Conservation (phyloP, 805 yeast species). For the Sugiyamaella boreocaroliniensis region DNA sequence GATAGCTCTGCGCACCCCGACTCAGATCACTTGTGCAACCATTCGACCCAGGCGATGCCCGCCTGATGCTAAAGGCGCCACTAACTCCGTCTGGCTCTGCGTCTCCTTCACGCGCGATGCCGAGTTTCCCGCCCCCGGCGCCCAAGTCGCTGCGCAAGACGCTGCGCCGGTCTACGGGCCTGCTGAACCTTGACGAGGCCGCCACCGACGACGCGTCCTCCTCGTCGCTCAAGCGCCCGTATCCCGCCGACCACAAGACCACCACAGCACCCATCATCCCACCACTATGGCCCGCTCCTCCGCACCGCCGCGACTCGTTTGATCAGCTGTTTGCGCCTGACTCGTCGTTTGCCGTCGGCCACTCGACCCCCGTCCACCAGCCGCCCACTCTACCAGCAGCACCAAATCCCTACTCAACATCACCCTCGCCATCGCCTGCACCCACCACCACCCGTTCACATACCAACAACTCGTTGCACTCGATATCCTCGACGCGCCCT, state of each 20-base stretch:
- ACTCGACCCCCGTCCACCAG: constrained; percentile 4
- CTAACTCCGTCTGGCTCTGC: neutral
- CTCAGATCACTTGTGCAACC: too few relatives aligned
- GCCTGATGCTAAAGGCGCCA: neutral
- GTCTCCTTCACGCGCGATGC: neutral
- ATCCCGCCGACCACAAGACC: constrained; percentile 1
- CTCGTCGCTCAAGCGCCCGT: constrained; percentile 5
- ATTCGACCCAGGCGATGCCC: neutral
- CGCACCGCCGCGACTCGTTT: constrained; percentile 12
- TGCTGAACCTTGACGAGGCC: constrained; percentile 36
- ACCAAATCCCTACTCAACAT: constrained; percentile 11
- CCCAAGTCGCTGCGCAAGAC: constrained; percentile 14
- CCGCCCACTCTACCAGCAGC: neutral
- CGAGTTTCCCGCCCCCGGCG: constrained; percentile 1
- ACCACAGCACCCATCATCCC: neutral
- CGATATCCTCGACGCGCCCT: neutral
- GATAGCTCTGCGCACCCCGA: too few relatives aligned
- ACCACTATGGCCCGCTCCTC: neutral
- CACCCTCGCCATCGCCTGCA: constrained; percentile 18
- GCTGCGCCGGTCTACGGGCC: constrained; percentile 36
- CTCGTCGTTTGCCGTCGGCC: neutral
- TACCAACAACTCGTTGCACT: neutral
- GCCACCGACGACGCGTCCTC: constrained; percentile 16
- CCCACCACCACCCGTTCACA: constrained; percentile 1
- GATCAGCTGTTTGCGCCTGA: constrained; percentile 9